Evolutionary conservation across 2,329 filamentous ascomycete species (phyloP).

Genomic region (Fusarium illudens): DNA sequence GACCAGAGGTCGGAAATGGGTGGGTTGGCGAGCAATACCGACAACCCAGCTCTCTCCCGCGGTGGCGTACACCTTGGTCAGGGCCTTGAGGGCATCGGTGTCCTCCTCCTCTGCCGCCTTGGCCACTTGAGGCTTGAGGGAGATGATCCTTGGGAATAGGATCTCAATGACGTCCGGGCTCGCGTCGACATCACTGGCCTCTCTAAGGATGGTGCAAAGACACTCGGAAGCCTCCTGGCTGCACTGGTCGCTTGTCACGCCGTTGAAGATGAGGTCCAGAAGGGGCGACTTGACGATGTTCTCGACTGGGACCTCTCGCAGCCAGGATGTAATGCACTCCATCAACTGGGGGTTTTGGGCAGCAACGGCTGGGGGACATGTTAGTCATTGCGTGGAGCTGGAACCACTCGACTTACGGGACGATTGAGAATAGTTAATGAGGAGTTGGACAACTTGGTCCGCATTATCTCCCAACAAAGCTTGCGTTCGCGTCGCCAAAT

Average conservation of each 20-base stretch:
- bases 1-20: constrained; percentile 83
- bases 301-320: constrained; percentile 86
- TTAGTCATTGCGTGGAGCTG: constrained; percentile 23
- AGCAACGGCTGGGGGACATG: constrained; percentile 66
- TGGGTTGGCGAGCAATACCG: constrained; percentile 83
- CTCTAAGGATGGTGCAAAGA: constrained; percentile 87
- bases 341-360: constrained; percentile 89
- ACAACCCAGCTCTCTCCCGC: constrained; percentile 96
- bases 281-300: constrained; percentile 87
- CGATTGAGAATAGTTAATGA: constrained; percentile 91
- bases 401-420: constrained; percentile 69
- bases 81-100: constrained; percentile 82
- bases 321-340: constrained; percentile 96
- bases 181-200: constrained; percentile 94
- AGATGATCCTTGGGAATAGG: constrained; percentile 82
- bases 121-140: constrained; percentile 78
- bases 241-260: constrained; percentile 76
- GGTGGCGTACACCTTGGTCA: constrained; percentile 91
- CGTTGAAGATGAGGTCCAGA: constrained; percentile 81
- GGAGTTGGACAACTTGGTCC: constrained; percentile 82
- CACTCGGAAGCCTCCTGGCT: constrained; percentile 92
- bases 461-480: constrained; percentile 93
- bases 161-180: constrained; percentile 81
- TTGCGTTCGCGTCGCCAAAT: constrained; percentile 83
- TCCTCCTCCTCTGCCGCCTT: constrained; percentile 83